Evolutionary conservation across 2,329 filamentous ascomycete species (phyloP).

Genomic region (Orbilia blumenaviensis): DNA sequence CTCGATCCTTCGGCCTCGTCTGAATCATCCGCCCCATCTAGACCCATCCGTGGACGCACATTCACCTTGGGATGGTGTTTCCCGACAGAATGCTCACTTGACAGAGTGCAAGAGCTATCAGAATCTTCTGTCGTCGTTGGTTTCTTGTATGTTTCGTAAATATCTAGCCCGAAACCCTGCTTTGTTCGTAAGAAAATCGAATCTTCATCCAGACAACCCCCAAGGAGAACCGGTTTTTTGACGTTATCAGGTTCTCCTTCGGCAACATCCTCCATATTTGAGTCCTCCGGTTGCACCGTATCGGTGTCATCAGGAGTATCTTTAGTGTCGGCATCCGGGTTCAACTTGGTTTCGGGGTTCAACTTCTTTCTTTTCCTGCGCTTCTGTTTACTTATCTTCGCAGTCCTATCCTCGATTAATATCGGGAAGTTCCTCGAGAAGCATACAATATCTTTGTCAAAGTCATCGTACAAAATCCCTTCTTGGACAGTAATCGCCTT

Average conservation of each 20-base stretch:
- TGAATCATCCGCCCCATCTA: too few species aligned
- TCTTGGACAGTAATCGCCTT: background rate
- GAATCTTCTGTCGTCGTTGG: too few species aligned
- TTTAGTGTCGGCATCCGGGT: background rate
- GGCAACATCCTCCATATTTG: background rate
- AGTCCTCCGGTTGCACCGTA: too few species aligned
- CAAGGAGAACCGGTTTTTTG: background rate
- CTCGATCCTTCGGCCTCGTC: too few species aligned
- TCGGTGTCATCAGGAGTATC: too few species aligned
- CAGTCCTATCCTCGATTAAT: background rate
- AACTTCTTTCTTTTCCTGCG: background rate
- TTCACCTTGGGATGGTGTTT: too few species aligned
- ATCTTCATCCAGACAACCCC: background rate
- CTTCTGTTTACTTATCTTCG: background rate
- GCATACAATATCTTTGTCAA: background rate
- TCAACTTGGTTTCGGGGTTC: background rate
- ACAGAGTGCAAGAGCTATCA: too few species aligned
- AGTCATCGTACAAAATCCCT: background rate
- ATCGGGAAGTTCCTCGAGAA: background rate
- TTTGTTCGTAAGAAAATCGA: slow-evolving; percentile 9
- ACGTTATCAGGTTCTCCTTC: background rate
- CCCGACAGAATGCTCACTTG: too few species aligned
- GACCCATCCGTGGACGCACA: too few species aligned
- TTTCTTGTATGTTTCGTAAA: too few species aligned
- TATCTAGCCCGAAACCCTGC: background rate